A percentile compares a stretch with the other conserved stretches of the same genome.
These are phyloP conservation scores for Chaetomium globosum DNA, from an alignment of 2,329 filamentous ascomycete genomes.

Conservation along the genomic window DNA sequence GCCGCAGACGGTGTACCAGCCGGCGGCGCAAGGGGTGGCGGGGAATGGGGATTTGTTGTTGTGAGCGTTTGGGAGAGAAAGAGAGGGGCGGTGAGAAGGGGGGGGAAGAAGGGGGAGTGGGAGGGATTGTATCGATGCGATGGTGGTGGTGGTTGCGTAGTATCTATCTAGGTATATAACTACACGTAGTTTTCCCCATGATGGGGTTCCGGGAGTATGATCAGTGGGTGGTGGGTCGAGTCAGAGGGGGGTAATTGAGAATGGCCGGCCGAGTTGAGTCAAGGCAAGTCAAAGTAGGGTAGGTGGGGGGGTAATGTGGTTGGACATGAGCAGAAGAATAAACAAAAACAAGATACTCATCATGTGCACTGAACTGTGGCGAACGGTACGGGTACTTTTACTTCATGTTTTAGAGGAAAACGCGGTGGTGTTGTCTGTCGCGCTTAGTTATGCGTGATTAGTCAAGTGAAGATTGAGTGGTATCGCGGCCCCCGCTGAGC, in stretches of 20 bases:
- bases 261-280: background rate
- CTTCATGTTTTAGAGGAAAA: background rate
- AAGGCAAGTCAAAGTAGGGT: background rate
- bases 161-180: too few relatives aligned
- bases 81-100: too few relatives aligned
- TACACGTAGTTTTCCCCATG: too few relatives aligned
- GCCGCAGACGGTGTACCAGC: slow-evolving; percentile 74
- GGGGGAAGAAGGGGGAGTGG: too few relatives aligned
- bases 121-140: background rate
- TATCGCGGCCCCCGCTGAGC: too few relatives aligned
- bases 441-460: too few relatives aligned
- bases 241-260: background rate
- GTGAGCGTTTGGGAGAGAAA: slow-evolving; percentile 32
- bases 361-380: background rate
- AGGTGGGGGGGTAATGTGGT: background rate
- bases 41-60: slow-evolving; percentile 73
- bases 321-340: slow-evolving; percentile 1
- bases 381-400: background rate
- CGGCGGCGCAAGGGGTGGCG: slow-evolving; percentile 62
- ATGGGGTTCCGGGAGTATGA: too few relatives aligned
- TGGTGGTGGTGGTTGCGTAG: background rate
- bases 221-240: background rate
- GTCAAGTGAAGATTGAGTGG: too few relatives aligned
- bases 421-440: background rate
- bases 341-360: background rate